Evolutionary conservation across 177 flowering plant genomes (phyloP).

Genomic region (Vitis hybrid): DNA sequence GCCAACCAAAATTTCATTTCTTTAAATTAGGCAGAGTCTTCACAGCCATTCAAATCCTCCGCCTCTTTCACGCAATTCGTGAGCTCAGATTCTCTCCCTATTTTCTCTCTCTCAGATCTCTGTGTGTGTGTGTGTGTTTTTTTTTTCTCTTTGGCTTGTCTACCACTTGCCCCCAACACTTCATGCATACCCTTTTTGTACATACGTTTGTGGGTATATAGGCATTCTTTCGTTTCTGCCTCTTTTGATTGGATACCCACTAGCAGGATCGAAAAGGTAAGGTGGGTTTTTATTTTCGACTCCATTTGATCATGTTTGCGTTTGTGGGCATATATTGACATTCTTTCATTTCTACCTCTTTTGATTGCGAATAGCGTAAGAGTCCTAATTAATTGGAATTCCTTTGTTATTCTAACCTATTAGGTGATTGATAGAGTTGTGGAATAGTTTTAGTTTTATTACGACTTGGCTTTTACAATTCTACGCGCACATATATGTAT

Average conservation of each 20-base stretch:
- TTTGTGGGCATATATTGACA: neutral
- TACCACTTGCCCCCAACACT: neutral
- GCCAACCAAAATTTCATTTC: slow-evolving; percentile 5
- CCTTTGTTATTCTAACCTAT: too few relatives aligned
- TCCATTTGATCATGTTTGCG: neutral
- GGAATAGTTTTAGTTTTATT: too few relatives aligned
- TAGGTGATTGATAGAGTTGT: too few relatives aligned
- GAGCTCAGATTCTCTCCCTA: slow-evolving; percentile 18
- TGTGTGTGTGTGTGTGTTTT: neutral
- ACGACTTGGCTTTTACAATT: too few relatives aligned
- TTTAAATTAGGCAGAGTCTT: slow-evolving; percentile 10
- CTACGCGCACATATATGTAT: too few relatives aligned
- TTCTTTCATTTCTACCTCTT: neutral
- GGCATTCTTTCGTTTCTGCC: neutral
- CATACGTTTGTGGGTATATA: neutral
- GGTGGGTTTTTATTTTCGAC: neutral
- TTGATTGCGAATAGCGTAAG: too few relatives aligned
- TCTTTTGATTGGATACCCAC: neutral
- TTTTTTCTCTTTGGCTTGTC: neutral
- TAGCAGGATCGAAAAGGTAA: neutral
- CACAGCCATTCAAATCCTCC: slow-evolving; percentile 17
- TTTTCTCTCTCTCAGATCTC: neutral
- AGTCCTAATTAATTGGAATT: too few relatives aligned
- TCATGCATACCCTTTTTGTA: neutral
- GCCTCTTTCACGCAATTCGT: neutral